Evolutionary conservation across 2,329 filamentous ascomycete genomes (phyloP).

Genomic region (Oidium heveae): DNA sequence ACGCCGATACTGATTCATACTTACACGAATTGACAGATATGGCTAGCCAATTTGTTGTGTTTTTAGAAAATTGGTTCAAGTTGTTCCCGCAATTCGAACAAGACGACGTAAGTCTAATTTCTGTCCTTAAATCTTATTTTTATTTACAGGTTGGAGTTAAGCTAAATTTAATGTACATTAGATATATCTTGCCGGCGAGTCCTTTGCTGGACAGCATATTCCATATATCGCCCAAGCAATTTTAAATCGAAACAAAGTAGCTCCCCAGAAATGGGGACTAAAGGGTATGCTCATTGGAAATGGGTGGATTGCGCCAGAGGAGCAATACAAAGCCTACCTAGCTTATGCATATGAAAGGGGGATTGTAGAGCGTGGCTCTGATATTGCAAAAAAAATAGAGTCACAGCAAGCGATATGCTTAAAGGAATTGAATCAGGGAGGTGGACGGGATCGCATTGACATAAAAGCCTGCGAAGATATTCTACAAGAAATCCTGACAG

Average conservation of each 20-base stretch:
- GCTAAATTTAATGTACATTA: constrained; percentile 17
- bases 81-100: constrained; percentile 77
- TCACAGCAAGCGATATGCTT: constrained; percentile 43
- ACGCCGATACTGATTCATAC: constrained; percentile 73
- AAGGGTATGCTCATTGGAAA: constrained; percentile 83
- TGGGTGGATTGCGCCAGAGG: constrained; percentile 77
- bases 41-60: constrained; percentile 66
- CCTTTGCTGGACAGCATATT: constrained; percentile 89
- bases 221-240: constrained; percentile 90
- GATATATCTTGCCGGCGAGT: constrained; percentile 90
- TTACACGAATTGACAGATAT: constrained; percentile 68
- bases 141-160: background rate
- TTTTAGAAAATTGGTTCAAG: constrained; percentile 75
- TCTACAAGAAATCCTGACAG: constrained; percentile 42
- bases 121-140: background rate
- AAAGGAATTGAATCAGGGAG: constrained; percentile 30
- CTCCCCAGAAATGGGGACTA: constrained; percentile 42
- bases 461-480: constrained; percentile 49
- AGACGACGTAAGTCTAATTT: constrained; percentile 48
- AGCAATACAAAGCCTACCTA: constrained; percentile 78
- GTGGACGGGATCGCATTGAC: constrained; percentile 37
- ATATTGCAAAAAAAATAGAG: constrained; percentile 39
- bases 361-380: constrained; percentile 41
- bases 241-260: constrained; percentile 57
- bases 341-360: constrained; percentile 56